A percentile compares a stretch with the other conserved stretches of the same genome.
These are phyloP conservation scores for Eurotiales sp. DNA, from an alignment of 2,329 filamentous ascomycete species.

Conservation along the genomic window DNA sequence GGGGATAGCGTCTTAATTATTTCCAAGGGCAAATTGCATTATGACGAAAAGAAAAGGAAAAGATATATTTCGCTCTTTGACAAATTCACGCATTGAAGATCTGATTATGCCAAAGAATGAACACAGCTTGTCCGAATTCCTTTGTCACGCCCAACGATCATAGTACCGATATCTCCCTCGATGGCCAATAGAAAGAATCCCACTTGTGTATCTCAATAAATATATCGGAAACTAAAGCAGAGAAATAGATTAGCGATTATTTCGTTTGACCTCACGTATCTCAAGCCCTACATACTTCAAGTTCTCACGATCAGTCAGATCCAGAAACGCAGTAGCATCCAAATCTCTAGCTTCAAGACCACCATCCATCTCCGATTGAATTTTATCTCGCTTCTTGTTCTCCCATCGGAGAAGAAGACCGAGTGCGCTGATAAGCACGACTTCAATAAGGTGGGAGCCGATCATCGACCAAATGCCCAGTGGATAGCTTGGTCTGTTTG, in stretches of 20 bases:
- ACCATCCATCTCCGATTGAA: slow-evolving; percentile 45
- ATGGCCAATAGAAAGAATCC: no score
- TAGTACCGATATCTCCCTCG: no score
- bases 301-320: slow-evolving; percentile 54
- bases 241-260: not conserved
- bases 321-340: slow-evolving; percentile 50
- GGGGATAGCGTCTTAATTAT: no score
- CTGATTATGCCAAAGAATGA: no score
- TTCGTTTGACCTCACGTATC: not conserved
- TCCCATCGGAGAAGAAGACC: slow-evolving; percentile 47
- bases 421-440: slow-evolving; percentile 43
- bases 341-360: slow-evolving; percentile 46
- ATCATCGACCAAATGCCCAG: slow-evolving; percentile 58
- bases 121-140: no score
- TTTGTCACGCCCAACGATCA: no score
- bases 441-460: slow-evolving; percentile 52
- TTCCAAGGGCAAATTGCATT: no score
- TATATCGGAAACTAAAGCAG: slow-evolving; percentile 27
- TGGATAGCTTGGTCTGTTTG: slow-evolving; percentile 41
- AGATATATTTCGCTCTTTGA: no score
- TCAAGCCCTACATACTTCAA: slow-evolving; percentile 35
- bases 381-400: slow-evolving; percentile 48
- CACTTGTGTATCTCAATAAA: no score
- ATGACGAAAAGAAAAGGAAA: no score
- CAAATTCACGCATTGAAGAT: no score